Base-by-base conservation (phyloP, 257 asterid genomes). In the Paraleonurus japonicus region DNA sequence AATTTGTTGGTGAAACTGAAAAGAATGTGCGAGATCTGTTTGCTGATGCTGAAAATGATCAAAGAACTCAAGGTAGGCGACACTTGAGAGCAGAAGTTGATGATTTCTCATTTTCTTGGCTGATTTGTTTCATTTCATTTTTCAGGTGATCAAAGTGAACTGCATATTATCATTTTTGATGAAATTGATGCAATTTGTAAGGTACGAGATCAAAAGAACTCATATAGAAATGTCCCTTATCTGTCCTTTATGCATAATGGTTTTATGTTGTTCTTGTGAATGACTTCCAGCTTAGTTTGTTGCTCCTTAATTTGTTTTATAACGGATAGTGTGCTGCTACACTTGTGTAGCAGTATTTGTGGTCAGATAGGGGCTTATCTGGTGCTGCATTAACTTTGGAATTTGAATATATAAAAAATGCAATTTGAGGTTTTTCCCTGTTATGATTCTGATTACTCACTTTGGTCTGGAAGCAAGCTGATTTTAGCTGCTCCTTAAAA, bases 181-280 rank as follows among this genome's bases (percentile, higher is more conserved):
- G 99, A 95, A 85, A 95, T 95, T 76, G 99, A 95, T 85, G 99
- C 99, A 62, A 95, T 95, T 77, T 95, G 99, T 75, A 95, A 95
- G 99, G 99, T 95, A 85, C 4, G 82, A 57, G 16, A 69, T 61
- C 60, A 16, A 45, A 53, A 67, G 43, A 78, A 71, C 33, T 62
- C 53, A 43, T 26, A 35, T 74, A 12, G 20, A 22, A 43, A 26
- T 67, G 37, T 76, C 22, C 22, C 65, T 4, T 61, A 23, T 57
- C 69, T 41, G 6, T 65, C 47, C 22, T 39, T 51, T 67, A 27
- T 70, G 63, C 50, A 59, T 64, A 30, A 58, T 58, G 67, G 9
- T 43, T 43, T 78, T 45, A 9, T 43, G 16, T 75, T 54, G 39
- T 63, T 48, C 67, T 64, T 66, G 72, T 22, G 61, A 70, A 66